Evolutionary conservation across 1,284 basidiomycete genomes (phyloP).

Genomic region (Cutaneotrichosporon dermatis): DNA sequence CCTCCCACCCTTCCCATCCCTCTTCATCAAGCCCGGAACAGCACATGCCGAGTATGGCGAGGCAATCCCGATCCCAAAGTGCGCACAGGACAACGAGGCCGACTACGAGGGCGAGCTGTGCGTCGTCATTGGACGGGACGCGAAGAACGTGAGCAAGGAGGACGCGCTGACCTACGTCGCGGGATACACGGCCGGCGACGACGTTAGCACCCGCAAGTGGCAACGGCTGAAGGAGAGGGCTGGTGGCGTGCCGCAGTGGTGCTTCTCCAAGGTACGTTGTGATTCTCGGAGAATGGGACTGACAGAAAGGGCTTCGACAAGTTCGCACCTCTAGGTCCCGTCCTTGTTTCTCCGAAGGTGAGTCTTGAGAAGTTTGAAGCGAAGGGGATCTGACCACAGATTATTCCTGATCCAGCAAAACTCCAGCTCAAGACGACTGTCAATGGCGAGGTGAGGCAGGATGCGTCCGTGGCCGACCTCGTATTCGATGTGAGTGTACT

Average conservation of each 20-base stretch:
- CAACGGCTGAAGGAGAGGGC: slow-evolving; percentile 18
- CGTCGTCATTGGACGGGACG: slow-evolving; percentile 73
- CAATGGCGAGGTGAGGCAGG: slow-evolving; percentile 20
- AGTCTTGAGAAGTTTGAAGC: neutral
- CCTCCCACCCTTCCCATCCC: slow-evolving; percentile 58
- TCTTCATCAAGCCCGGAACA: slow-evolving; percentile 73
- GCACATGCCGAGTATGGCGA: slow-evolving; percentile 67
- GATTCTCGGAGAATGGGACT: neutral
- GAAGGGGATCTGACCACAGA: neutral
- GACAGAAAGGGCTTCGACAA: slow-evolving; percentile 24
- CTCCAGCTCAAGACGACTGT: slow-evolving; percentile 16
- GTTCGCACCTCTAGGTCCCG: slow-evolving; percentile 62
- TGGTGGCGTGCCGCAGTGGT: slow-evolving; percentile 26
- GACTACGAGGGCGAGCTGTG: slow-evolving; percentile 85
- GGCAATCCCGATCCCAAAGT: slow-evolving; percentile 61
- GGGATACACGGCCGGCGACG: slow-evolving; percentile 72
- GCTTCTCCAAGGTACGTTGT: slow-evolving; percentile 17
- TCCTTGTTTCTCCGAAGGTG: slow-evolving; percentile 57
- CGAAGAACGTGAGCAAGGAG: slow-evolving; percentile 67
- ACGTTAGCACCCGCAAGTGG: slow-evolving; percentile 52
- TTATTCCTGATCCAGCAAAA: slow-evolving; percentile 17
- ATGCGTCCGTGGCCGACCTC: slow-evolving; percentile 15
- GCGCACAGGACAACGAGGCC: slow-evolving; percentile 64
- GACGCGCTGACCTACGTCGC: slow-evolving; percentile 76
- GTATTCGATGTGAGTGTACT: slow-evolving; percentile 14